Evolutionary conservation across 805 yeast species (phyloP), one percentile per base, ranked within the genome.

Genomic region (Suhomyces sp.): DNA sequence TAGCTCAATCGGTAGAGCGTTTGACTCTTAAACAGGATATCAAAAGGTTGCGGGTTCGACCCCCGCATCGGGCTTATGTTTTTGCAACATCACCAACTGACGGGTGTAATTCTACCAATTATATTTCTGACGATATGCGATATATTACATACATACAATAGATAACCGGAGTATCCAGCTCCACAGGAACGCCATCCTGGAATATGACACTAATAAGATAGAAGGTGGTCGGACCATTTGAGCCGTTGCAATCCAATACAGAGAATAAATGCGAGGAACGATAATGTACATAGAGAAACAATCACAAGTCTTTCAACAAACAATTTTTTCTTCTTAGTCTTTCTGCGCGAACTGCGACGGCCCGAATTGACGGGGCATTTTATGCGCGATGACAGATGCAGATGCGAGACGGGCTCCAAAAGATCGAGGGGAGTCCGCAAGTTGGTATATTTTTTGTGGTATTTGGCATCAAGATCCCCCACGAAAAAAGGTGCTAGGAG

Each of bases 401-500:
- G 15, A 31, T 31, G 35, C 17, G 35, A n/a, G 17, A n/a, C 9
- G 17, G 15, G 8, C 17, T 31, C 35, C 35, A 31, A 31, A n/a
- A 31, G 35, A 31, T 31, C 35, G 35, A 31, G 13, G 7, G 60
- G 61, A 22, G 52, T 51, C 21, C 54, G 53, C 20, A 47, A 46
- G 17, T 50, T 40, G 21, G 53, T 44, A 47, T 64, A 65, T 6
- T 49, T 27, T 43, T 44, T 50, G 43, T 57, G 59, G 20, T 66
- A 62, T 2, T 47, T 17, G 21, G 57, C 50, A 5, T 43, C 48
- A n/a, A 69, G 47, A 19, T 68, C 68, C 4, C 73, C 75, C 3
- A 69, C 43, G 40, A 49, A 63, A 48, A 63, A 67, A 2, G 73
- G 71, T 3, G 49, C 58, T 6, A 71, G 51, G 72, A 71, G 68